Evolutionary conservation across 495 filamentous ascomycete genomes (phyloP), one percentile per base, ranked within the genome.

Genomic region (Xylaria grammica): DNA sequence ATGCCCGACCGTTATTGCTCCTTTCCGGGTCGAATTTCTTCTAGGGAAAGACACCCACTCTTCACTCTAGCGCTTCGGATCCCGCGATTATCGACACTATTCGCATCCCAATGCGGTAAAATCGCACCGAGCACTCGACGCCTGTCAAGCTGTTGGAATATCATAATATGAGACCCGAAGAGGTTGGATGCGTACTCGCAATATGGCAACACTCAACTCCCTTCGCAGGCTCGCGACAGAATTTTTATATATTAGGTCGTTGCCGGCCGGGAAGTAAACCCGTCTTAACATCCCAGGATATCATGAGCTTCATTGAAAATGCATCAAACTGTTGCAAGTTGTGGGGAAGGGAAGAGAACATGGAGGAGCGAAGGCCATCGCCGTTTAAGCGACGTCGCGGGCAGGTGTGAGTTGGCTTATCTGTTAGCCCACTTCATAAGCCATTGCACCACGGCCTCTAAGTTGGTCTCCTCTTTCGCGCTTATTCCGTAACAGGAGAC

Each of bases 401-500:
- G 36, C 17, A 36, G 46, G 44, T 36, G 38, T 45, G 52, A 51
- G 66, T 50, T 49, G 54, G 42, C 60, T 80, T 69, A 82, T 69
- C 76, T 87, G 76, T 86, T 91, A 62, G 94, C 87, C 61, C 90
- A 89, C 54, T 92, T 94, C 77, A 99, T 93, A 75, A 99, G 80
- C 94, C 96, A 99, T 73, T 97, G 91, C 72, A 99, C 77, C 40
- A 99, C 95, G 5, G 94, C 95, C 76, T 99, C 95, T 67, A 99
- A 86, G 77, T 99, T 99, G 34, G 94, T 97, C 79, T 99, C 95
- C 74, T 99, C 94, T 74, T 97, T 97, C 40, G 94, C 95, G 71
- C 93, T 97, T 79, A 99, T 98, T 57, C 95, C 94, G 77, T 98
- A 99, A 81, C 95, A 99, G 83, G 92, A 96, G 68, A 99, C 94